Base-by-base conservation (phyloP, 345 rosid genomes). In the Eucalyptus microcorys region DNA sequence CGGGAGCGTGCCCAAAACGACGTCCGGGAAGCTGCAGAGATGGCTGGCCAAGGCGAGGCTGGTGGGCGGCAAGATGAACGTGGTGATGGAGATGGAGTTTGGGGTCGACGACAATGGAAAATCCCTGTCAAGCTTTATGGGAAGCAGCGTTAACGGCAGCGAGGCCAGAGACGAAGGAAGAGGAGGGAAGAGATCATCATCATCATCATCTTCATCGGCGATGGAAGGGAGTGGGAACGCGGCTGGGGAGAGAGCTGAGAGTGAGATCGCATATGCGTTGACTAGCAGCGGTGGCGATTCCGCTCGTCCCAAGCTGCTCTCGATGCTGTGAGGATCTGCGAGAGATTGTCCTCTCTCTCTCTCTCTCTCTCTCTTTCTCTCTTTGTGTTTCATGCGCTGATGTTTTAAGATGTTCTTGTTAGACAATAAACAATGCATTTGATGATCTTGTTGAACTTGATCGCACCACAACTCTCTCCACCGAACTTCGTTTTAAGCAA, bases 11-110 rank as follows among this genome's bases (percentile, higher is more conserved):
- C 95, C 95, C 1, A 95, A 93, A 91, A 94, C 96, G 26, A 94
- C 95, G 34, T 95, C 96, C 2, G 96, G 97, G 10, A 95, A 94
- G 92, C 66, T 94, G 61, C 93, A 92, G 64, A 94, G 97, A 88
- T 94, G 96, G 96, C 91, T 90, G 22, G 93, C 94, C 16, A 93
- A 92, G 89, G 89, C 92, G 49, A 89, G 88, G 90, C 68, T 93
- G n/a, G 49, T 85, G 3, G 48, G 85, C 24, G 94, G 94, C 14
- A 43, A 90, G 88, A 93, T 93, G 96, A 64, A 85, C 30, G 84
- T 89, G 57, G 85, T 90, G 7, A 92, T 89, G 90, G 92, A 85
- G 89, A 86, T 91, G 91, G 86, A 86, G 79, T 92, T 93, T 53
- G 89, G 57, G 57, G 5, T 21, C n/a, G 86, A 79, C 43, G 49